Evolutionary conservation across 2,329 filamentous ascomycete species (phyloP), one percentile per base, ranked within the genome.

Genomic region (Calycina herbarum): DNA sequence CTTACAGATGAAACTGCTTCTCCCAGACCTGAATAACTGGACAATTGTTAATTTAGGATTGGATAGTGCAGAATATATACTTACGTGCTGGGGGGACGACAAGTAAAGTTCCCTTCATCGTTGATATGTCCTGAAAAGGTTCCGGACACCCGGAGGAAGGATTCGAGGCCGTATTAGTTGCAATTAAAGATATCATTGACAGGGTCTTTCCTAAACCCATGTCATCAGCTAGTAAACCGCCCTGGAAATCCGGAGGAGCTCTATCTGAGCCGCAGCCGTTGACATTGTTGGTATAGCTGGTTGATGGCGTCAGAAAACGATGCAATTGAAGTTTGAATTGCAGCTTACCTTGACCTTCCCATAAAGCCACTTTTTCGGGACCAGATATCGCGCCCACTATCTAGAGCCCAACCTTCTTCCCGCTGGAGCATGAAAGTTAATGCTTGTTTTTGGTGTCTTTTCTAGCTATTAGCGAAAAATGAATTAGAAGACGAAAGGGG

Each of bases 121-220:
- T 13, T 20, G 24, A 20, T 45, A 20, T 45, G 15, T n/a, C 15
- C 15, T 45, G 42, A 7, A 11, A 45, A 6, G 42, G 42, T 20
- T 20, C 42, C 8, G 42, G 1, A 5, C 5, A 38, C 7, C 35
- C n/a, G 1, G 42, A 45, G n/a, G 42, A 45, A 7, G n/a, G 24
- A 27, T 24, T 56, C 10, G 29, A 56, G 29, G 20, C n/a, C 29
- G 15, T 27, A 5, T 67, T 66, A 29, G 64, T 24, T 27, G 67
- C 66, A 51, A 70, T 67, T 15, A 72, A 31, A 56, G n/a, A 31
- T 20, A 72, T 70, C 68, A 72, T 72, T 10, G 57, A 69, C 1
- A 98, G 79, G 0, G 94, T 98, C 83, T 98, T 98, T 74, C 94
- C 94, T n/a, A 98, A 83, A 78, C 94, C 94, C 94, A 98, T 98